Conservation (phyloP, 257 asterid genomes). For the Solanum corneliomulleri region DNA sequence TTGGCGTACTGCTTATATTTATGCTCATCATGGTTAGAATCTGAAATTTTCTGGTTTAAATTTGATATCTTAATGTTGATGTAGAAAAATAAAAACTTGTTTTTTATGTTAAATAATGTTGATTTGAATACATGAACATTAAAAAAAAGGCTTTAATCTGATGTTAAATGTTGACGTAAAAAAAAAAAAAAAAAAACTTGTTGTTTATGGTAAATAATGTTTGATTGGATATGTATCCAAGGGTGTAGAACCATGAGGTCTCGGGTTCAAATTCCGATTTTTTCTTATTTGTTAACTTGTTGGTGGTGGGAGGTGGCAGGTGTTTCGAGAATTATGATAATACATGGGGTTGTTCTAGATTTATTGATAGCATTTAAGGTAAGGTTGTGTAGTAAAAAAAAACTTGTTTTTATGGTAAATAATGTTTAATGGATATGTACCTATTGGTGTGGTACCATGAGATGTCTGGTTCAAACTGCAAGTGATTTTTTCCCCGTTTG, state of each 20-base stretch:
- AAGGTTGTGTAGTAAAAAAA: not conserved
- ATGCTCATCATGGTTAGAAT: constrained; percentile 83
- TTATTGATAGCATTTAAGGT: not conserved
- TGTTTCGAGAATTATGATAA: not conserved
- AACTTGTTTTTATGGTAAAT: not conserved
- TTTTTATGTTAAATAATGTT: not conserved
- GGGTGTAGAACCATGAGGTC: not conserved
- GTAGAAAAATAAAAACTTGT: not conserved
- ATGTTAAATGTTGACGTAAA: not conserved
- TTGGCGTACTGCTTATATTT: constrained; percentile 78
- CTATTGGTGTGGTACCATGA: not conserved
- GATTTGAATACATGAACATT: not conserved
- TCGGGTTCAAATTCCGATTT: not conserved
- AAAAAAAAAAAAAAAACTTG: not conserved
- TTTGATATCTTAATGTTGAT: not conserved
- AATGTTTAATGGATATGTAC: not conserved
- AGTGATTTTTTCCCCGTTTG: not conserved
- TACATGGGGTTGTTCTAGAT: not conserved
- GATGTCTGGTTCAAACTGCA: not conserved
- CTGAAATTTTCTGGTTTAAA: not conserved
- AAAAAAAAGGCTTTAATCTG: not conserved
- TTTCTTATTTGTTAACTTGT: not conserved
- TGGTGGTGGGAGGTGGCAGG: not conserved
- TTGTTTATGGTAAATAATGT: not conserved
- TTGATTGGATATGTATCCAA: not conserved